These are phyloP conservation scores for Diatrype stigma DNA, from an alignment of 2,329 filamentous ascomycete genomes.

Conservation along the genomic window DNA sequence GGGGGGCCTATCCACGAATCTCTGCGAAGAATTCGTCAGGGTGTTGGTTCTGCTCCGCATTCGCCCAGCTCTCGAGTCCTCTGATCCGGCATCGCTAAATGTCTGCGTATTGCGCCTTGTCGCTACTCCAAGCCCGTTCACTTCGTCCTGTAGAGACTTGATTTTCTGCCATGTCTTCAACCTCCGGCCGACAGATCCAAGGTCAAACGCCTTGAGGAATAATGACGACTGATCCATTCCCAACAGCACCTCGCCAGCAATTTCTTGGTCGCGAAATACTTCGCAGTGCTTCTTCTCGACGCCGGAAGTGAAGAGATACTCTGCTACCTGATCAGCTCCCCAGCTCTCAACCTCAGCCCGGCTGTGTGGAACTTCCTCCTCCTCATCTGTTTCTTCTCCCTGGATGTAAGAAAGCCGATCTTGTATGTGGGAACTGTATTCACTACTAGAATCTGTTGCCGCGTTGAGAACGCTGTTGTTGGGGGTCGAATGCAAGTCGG, in stretches of 20 bases:
- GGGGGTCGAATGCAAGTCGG: constrained; percentile 64
- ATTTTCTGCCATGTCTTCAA: constrained; percentile 97
- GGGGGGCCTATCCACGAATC: constrained; percentile 40
- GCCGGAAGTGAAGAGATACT: constrained; percentile 79
- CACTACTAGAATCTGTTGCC: constrained; percentile 76
- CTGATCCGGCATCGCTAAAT: constrained; percentile 56
- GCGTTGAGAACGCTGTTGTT: constrained; percentile 49
- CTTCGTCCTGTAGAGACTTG: constrained; percentile 84
- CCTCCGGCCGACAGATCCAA: constrained; percentile 83
- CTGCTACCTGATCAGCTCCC: constrained; percentile 78
- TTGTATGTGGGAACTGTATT: constrained; percentile 77
- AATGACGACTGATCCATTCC: constrained; percentile 94
- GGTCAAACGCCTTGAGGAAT: constrained; percentile 91
- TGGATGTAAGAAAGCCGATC: constrained; percentile 86
- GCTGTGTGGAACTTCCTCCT: constrained; percentile 69
- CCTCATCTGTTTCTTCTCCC: constrained; percentile 91
- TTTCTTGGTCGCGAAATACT: constrained; percentile 93
- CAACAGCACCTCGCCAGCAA: constrained; percentile 85
- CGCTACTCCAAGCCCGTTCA: constrained; percentile 48
- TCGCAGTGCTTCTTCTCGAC: constrained; percentile 89
- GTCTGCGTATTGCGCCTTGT: constrained; percentile 51
- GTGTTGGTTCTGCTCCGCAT: constrained; percentile 55
- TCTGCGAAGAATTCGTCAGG: constrained; percentile 43
- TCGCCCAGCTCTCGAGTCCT: constrained; percentile 39
- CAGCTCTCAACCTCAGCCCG: constrained; percentile 72